phyloP scores from a whole-genome alignment of 2,329 filamentous ascomycete genomes.

The Aquanectria penicillioides region DNA sequence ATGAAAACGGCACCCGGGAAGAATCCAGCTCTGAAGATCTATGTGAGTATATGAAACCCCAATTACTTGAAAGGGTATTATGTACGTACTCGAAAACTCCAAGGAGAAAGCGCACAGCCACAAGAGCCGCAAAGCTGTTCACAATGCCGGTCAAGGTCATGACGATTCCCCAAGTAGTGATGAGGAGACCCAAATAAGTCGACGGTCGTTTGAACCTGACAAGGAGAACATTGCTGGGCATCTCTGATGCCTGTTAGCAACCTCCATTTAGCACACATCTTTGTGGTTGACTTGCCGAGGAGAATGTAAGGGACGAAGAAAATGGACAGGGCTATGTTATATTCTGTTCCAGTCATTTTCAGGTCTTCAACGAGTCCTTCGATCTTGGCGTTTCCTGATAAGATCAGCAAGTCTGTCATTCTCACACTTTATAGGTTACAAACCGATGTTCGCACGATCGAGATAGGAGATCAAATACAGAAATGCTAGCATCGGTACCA shows the following conservation, averaged over 20 bases:
- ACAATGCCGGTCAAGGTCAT: slow-evolving; percentile 62
- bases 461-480: background rate
- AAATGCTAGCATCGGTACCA: background rate
- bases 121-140: slow-evolving; percentile 56
- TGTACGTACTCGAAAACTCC: no score
- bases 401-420: background rate
- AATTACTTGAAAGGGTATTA: no score
- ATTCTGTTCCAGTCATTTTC: background rate
- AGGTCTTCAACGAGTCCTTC: background rate
- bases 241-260: background rate
- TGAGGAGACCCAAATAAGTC: slow-evolving; percentile 56
- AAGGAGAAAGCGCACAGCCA: background rate
- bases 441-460: background rate
- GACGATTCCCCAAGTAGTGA: slow-evolving; percentile 61
- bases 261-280: no score
- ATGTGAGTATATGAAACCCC: background rate
- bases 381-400: background rate
- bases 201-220: slow-evolving; percentile 47
- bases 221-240: background rate
- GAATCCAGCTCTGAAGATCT: background rate
- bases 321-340: background rate
- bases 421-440: background rate
- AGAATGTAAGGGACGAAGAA: background rate
- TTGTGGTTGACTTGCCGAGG: background rate
- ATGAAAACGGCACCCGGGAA: slow-evolving; percentile 1